Conservation (phyloP, 345 rosid species). For the Cardamine resedifolia region DNA sequence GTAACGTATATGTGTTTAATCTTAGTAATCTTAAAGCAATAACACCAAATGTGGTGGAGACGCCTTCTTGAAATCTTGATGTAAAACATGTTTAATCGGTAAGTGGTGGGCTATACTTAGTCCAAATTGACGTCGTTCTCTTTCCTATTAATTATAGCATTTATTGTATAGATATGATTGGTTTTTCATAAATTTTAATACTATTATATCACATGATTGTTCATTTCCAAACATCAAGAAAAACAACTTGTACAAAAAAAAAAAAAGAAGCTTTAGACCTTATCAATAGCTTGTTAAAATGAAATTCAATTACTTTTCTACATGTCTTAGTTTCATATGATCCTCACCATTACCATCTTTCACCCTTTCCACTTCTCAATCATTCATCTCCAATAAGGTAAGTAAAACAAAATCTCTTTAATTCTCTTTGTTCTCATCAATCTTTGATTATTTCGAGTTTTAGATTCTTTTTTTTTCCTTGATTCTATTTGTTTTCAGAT, state of each 20-base stretch:
- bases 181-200: background rate
- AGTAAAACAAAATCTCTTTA: background rate
- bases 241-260: conserved; percentile 21
- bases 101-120: conserved; percentile 22
- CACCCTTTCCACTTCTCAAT: background rate
- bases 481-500: background rate
- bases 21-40: too few relatives aligned
- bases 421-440: background rate
- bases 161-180: background rate
- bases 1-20: background rate
- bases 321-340: conserved; percentile 28
- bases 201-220: conserved; percentile 6
- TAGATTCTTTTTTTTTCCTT: background rate
- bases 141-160: background rate
- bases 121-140: conserved; percentile 17
- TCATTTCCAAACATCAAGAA: conserved; percentile 4
- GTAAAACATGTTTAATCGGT: background rate
- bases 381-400: conserved; percentile 17
- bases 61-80: too few relatives aligned
- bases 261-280: background rate
- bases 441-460: conserved; percentile 7
- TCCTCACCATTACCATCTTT: conserved; percentile 20
- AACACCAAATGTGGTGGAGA: background rate
- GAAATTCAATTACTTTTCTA: conserved; percentile 15
- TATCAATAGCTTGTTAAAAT: conserved; percentile 32